Base-by-base conservation (phyloP, 345 rosid species). In the Eucalyptus sp. region DNA sequence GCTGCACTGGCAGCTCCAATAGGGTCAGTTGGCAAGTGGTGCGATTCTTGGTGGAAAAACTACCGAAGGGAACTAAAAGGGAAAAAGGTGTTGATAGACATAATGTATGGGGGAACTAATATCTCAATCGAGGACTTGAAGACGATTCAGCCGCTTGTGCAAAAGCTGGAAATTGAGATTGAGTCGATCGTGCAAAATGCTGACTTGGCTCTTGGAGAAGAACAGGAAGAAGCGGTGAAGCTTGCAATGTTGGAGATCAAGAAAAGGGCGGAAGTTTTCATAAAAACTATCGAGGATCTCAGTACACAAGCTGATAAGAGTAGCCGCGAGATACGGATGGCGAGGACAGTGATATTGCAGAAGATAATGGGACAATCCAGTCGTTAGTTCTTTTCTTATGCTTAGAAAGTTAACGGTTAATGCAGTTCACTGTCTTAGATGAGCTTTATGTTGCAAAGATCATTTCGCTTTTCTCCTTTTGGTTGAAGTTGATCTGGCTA, bases 11-110 rank as follows among this genome's bases (percentile, higher is more conserved):
- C 97, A 14, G 95, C 92, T 88, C 98, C 99, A 0, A 90, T 95
- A 17, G 98, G 97, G 46, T 90, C 98, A 2, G 90, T 94, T 17
- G 99, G 99, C 17, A 96, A 93, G 90, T 96, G 99, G 99, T 94
- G 97, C 18, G 91, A 94, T 90, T 37, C 91, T 31, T 92, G 95
- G 27, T 96, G 98, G 99, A 93, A 89, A 3, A 87, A 92, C 10
- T 95, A 95, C 88, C 94, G 92, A 91, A 94, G 91, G 29, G 96
- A 86, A 10, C 66, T 94, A 86, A 95, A 89, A 89, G 93, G 92
- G 48, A 93, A 95, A 91, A 93, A 88, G 92, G 94, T 86, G 91
- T 86, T 95, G 11, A 68, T 93, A 6, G 87, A 89, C 25, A 60
- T 95, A 51, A 88, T 95, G 89, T 89, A 89, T 31, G 90, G 89